Evolutionary conservation across 495 filamentous ascomycete genomes (phyloP), one percentile per base, ranked within the genome.

Genomic region (Xylaria cubensis): DNA sequence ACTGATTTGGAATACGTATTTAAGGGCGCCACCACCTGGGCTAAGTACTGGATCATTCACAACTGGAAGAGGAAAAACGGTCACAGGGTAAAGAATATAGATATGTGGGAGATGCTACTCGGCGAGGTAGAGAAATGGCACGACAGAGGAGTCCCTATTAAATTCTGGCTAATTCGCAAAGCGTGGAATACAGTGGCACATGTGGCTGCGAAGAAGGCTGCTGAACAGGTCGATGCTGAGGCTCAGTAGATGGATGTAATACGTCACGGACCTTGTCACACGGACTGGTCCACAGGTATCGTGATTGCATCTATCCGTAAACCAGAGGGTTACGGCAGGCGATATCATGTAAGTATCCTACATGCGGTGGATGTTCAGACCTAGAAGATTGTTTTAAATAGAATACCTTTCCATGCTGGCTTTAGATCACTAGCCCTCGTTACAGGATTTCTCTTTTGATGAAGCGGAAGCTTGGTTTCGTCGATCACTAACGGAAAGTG

Each of bases 1-100:
- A 83, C 84, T 2, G 82, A 87, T 71, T 87, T 83, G 3, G 79
- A 80, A 34, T 87, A 87, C 67, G 76, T 84, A 0, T 78, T 80
- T 7, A 71, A 79, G 34, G 81, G 83, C 4, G 72, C 79, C 5
- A 86, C 84, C 4, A 74, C 79, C 19, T 85, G 81, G 80, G 69
- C 78, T 0, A 75, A 69, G 46, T 77, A 59, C 3, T 88, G 86
- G 86, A 61, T 82, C 59, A 32, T 62, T 26, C 84, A 83, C 39
- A 80, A 75, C 36, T 88, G 83, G 82, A 55, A 66, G 50, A 55
- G 64, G 50, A 83, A 73, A 21, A 24, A 41, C 1, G 55, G n/a
- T n/a, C 4, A 72, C 71, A 0, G 51, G 19, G 82, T 85, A 29
- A 81, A 80, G 68, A 86, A 86, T 55, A 74, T 66, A 51, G 84